These are phyloP conservation scores for Tetraselmis striata DNA, from an alignment of 139 green algal species.

Conservation along the genomic window DNA sequence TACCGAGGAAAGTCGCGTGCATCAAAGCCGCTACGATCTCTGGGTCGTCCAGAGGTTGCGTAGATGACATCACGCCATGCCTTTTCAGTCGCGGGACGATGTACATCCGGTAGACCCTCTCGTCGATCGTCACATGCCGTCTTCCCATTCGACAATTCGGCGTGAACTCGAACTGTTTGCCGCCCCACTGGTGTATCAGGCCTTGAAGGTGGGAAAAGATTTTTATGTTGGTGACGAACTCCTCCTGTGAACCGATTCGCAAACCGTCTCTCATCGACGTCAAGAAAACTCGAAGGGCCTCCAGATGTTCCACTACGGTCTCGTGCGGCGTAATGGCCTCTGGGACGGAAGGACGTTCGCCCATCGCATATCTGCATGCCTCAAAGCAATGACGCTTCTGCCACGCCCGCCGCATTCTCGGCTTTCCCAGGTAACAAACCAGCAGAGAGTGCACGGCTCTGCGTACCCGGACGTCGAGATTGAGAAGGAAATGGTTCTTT, in stretches of 20 bases:
- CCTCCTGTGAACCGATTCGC: neutral
- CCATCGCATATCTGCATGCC: neutral
- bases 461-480: neutral
- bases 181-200: neutral
- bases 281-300: neutral
- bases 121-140: neutral
- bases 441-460: neutral
- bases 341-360: neutral
- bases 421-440: neutral
- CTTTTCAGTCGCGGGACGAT: neutral
- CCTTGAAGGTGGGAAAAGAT: neutral
- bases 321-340: neutral
- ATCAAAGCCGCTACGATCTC: neutral
- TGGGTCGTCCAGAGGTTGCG: neutral
- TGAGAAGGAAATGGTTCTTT: slow-evolving; percentile 1
- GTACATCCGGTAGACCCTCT: neutral
- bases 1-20: neutral
- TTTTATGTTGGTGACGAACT: neutral
- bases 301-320: neutral
- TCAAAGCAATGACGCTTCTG: neutral
- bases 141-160: neutral
- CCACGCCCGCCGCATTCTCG: neutral
- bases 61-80: neutral
- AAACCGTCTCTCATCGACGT: neutral
- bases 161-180: neutral